Evolutionary conservation across 1,284 basidiomycete genomes (phyloP).

Genomic region (Porodaedalea pini): DNA sequence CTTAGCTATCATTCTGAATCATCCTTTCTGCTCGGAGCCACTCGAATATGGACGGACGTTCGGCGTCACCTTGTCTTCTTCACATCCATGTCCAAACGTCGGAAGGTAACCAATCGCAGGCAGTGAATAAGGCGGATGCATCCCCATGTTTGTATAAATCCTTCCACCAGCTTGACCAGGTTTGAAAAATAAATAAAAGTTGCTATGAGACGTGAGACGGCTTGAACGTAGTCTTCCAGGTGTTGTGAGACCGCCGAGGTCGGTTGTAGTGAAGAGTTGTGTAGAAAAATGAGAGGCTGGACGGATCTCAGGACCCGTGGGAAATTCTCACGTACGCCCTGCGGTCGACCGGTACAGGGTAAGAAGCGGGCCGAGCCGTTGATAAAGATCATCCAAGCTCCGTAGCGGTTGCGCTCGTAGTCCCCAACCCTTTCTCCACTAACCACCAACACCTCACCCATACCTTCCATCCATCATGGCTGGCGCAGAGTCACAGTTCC

Average conservation of each 20-base stretch:
- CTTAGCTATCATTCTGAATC: neutral
- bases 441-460: conserved; percentile 2
- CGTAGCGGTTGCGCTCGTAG: neutral
- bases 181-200: neutral
- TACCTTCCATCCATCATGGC: conserved; percentile 33
- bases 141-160: neutral
- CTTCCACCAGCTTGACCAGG: neutral
- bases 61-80: neutral
- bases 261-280: neutral
- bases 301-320: neutral
- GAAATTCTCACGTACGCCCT: conserved; percentile 10
- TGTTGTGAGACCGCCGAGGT: neutral
- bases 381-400: conserved; percentile 10
- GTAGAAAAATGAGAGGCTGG: neutral
- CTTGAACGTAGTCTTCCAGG: neutral
- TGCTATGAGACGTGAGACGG: conserved; percentile 1
- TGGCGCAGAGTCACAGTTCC: conserved; percentile 48
- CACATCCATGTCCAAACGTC: neutral
- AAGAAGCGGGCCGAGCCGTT: conserved; percentile 11
- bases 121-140: neutral
- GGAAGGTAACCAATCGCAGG: neutral
- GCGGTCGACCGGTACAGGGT: neutral
- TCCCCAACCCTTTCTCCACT: neutral
- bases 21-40: neutral
- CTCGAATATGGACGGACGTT: neutral